Base-by-base conservation (phyloP, 352 stramenopile genomes). In the Chrysophaeum taylorii region DNA sequence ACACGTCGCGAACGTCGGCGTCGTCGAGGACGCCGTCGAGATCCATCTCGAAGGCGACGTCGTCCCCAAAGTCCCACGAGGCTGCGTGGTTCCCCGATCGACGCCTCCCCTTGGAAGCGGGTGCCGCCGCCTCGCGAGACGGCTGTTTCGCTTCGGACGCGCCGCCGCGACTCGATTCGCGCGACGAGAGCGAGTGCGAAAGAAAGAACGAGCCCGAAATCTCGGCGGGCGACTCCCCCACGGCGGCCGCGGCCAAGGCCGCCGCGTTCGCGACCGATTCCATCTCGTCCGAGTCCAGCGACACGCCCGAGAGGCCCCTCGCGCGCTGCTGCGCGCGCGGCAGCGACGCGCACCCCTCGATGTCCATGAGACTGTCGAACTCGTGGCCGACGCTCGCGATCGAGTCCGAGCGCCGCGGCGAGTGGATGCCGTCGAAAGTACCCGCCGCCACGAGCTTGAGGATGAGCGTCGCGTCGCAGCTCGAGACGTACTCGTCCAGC, bases 341-440 rank as follows among this genome's bases (percentile, higher is more conserved):
- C n/a, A n/a, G 23, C 50, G 50, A 33, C 7, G 50, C 27, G 15
- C 2, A 7, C 4, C 15, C 33, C 2, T 66, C 57, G 33, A 66
- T 5, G 57, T 66, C 57, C 57, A 66, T 66, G 12, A 66, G 57
- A 1, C 1, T 27, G 18, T 66, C 57, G n/a, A 66, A 66, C 36
- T 66, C 57, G 12, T 45, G n/a, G 12, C 57, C 57, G 1, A 66
- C 27, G 21, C 33, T 45, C 33, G 57, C 57, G 4, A 66, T 36
- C 2, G 57, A 66, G 57, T 66, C 57, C 1, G 33, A 27, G 9
- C 57, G 57, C 2, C 7, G 12, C 27, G 57, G 33, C 45, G 7
- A 57, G 5, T 57, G 45, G 9, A 27, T 27, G 45, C 31, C 45
- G 7, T 66, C 57, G 12, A 66, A 23, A 7, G 12, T 4, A 7